Evolutionary conservation across 2,329 filamentous ascomycete species (phyloP).

Genomic region (Penicillium sclerotiorum): DNA sequence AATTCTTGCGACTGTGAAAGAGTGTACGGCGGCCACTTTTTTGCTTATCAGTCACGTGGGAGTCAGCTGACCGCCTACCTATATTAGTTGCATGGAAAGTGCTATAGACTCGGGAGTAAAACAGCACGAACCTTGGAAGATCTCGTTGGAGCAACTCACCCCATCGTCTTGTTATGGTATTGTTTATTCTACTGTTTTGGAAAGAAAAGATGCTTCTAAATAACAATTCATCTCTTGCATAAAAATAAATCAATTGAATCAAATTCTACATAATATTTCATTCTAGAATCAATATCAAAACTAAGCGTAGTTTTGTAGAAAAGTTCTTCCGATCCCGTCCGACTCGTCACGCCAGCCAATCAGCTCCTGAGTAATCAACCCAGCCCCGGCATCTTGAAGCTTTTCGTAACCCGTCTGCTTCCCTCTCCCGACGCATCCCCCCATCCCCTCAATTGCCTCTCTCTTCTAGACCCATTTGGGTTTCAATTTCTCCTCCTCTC

Average conservation of each 20-base stretch:
- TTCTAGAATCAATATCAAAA: background rate
- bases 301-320: conserved; percentile 2
- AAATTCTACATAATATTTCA: background rate
- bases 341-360: conserved; percentile 44
- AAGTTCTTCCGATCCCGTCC: conserved; percentile 42
- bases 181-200: too few relatives aligned
- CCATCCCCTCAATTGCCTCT: conserved; percentile 33
- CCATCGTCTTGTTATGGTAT: too few relatives aligned
- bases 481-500: conserved; percentile 28
- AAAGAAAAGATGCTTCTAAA: too few relatives aligned
- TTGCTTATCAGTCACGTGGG: conserved; percentile 32
- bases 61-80: conserved; percentile 23
- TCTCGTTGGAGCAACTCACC: too few relatives aligned
- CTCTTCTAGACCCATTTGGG: conserved; percentile 40
- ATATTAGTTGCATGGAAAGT: too few relatives aligned
- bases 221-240: background rate
- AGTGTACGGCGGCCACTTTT: conserved; percentile 21
- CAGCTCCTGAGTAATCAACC: conserved; percentile 40
- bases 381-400: conserved; percentile 45
- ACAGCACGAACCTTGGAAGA: too few relatives aligned
- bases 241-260: background rate
- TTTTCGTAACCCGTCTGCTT: conserved; percentile 42
- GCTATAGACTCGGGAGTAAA: too few relatives aligned
- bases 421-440: conserved; percentile 22
- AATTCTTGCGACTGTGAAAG: background rate